Base-by-base conservation (phyloP, 352 stramenopile genomes). In the Phytophthora europaea region DNA sequence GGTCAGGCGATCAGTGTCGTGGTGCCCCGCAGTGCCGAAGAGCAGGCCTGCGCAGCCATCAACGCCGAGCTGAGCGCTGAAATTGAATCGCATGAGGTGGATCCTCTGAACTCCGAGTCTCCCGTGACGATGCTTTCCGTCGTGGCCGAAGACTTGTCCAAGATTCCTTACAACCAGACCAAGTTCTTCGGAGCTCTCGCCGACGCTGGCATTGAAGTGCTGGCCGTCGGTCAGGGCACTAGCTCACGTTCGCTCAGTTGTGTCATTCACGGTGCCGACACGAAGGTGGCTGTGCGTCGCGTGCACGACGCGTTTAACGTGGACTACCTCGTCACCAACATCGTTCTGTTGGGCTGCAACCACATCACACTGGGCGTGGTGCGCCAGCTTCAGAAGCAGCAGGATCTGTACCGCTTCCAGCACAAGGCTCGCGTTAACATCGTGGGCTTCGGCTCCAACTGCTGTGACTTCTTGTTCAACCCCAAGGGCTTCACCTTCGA, bases 51-150 rank as follows among this genome's bases (percentile, higher is more conserved):
- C 16, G 48, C 57, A 9, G 85, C 85, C 5, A 95, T 94, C 55
- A 65, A 79, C 22, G 53, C 71, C 2, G 88, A 94, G 61, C 66
- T 95, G 15, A 80, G 80, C 23, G 43, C 38, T 20, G 85, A 93
- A 63, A 79, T 95, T 31, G 80, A 91, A 67, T 84, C 80, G 10
- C 82, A 91, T 2, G 88, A 95, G 80, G 84, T 95, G 2, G 87
- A 95, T 43, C 75, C 82, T 5, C 48, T 94, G 26, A 91, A 94
- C 56, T 78, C 78, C 1, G 79, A 88, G 67, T 89, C 83, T 18
- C 87, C 87, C 6, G 87, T 94, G 31, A 96, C 89, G 45, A 94
- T 96, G 88, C 72, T 94, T n/a, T 94, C 87, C 5, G 88, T 96
- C 51, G 87, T 96, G 4, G 82, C 86, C 0, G 89, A 94, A 64